These are phyloP conservation scores for Rhododendron griersonianum DNA, from an alignment of 148 eudicot species.

Conservation along the genomic window DNA sequence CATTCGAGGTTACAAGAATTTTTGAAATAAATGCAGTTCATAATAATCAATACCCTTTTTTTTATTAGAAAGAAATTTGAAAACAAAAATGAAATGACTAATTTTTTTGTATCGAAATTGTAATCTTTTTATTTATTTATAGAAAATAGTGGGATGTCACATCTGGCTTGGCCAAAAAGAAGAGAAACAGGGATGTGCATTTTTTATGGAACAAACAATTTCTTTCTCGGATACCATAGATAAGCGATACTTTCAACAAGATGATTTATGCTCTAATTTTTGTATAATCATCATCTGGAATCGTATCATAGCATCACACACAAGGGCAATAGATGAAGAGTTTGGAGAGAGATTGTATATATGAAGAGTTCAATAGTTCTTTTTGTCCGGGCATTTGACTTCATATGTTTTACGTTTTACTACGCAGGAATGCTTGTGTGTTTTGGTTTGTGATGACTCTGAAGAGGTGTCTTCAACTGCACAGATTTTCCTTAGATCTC, in stretches of 20 bases:
- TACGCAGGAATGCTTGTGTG: slow-evolving; percentile 74
- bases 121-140: no score
- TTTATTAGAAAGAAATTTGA: no score
- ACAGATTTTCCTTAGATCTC: slow-evolving; percentile 49
- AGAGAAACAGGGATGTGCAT: neutral
- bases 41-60: no score
- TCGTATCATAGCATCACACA: neutral
- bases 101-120: no score
- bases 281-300: neutral
- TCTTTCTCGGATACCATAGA: neutral
- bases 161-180: neutral
- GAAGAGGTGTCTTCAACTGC: slow-evolving; percentile 73
- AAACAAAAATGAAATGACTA: no score
- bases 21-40: no score
- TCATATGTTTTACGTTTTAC: neutral
- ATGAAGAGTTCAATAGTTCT: neutral
- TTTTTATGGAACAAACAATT: neutral
- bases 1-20: no score
- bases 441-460: slow-evolving; percentile 76
- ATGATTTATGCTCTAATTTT: neutral
- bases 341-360: neutral
- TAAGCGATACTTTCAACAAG: neutral
- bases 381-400: neutral
- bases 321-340: neutral
- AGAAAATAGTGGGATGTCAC: no score